Evolutionary conservation across 1,284 basidiomycete species (phyloP), one percentile per base, ranked within the genome.

Genomic region (Ceratobasidium sp.): DNA sequence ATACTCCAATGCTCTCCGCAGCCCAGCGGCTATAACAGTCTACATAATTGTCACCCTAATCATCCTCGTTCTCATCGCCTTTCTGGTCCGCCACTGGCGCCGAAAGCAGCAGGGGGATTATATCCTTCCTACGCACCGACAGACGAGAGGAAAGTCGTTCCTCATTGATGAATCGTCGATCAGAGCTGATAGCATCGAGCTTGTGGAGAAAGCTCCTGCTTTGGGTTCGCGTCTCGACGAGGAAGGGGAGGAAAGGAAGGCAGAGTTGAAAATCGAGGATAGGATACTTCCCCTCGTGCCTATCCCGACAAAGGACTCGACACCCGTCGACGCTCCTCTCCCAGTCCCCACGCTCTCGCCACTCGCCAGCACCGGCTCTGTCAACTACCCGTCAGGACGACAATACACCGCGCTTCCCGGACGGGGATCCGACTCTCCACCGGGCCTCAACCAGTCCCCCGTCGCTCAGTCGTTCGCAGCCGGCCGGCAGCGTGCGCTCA

Each of bases 81-180:
- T 71, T 15, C 47, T 44, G 15, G 27, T 71, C 54, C 67, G 54
- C n/a, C 33, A 59, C 17, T 71, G 67, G 67, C 67, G 67, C 22
- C 67, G 67, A 33, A 71, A 59, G 31, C 67, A 44, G 17, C 53
- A 71, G 33, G 63, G 67, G 24, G 67, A 71, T 27, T 59, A 47
- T 24, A 71, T 57, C 33, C 7, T 48, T n/a, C 51, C 65, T 1
- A 67, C 65, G 19, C 65, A 54, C 48, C 64, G 64, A 44, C 50
- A 33, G 27, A 67, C 33, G 11, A 31, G 65, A 17, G 51, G 65
- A n/a, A 67, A 67, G 51, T 59, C 67, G 11, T 71, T 59, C 54
- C 44, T 71, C 15, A 71, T 71, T 41, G 67, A 71, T n/a, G 54
- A 56, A 11, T 7, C 36, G 19, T 44, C 67, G 9, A 57, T 71